Percentiles rank a stretch among this genome's conserved stretches.
phyloP scores from a whole-genome alignment of 345 rosid species.

The Mercurialis annua region DNA sequence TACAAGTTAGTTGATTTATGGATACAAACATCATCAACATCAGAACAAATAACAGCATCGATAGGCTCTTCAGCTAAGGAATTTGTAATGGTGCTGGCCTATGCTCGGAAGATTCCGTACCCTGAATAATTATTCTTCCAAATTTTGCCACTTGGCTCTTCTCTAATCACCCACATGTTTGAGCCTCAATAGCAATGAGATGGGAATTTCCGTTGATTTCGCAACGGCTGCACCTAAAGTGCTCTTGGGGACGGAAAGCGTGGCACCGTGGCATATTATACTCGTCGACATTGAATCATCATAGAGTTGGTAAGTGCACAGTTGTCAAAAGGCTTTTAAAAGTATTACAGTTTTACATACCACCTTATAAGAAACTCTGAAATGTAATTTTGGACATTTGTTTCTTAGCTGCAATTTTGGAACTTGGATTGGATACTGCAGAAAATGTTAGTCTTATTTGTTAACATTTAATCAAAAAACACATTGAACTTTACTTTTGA shows the following conservation, averaged over 20 bases:
- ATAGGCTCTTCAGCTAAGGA: constrained; percentile 31
- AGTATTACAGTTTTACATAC: neutral
- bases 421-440: neutral
- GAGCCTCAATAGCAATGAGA: neutral
- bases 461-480: neutral
- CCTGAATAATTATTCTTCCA: constrained; percentile 15
- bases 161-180: constrained; percentile 5
- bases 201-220: constrained; percentile 5
- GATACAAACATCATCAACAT: constrained; percentile 18
- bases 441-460: neutral
- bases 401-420: neutral
- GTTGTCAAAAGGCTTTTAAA: too few species aligned
- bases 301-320: neutral
- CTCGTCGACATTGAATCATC: neutral
- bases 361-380: neutral
- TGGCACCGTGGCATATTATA: neutral
- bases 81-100: constrained; percentile 30
- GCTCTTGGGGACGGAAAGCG: neutral
- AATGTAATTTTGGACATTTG: neutral
- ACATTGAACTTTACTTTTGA: too few species aligned
- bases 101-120: constrained; percentile 25
- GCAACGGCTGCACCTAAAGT: neutral
- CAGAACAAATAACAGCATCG: constrained; percentile 18
- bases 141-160: neutral
- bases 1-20: constrained; percentile 26